Percentiles rank a stretch among this genome's conserved stretches.
Conservation (phyloP, 1,139 yeast species). For the Nakaseomyces nivariensis region DNA sequence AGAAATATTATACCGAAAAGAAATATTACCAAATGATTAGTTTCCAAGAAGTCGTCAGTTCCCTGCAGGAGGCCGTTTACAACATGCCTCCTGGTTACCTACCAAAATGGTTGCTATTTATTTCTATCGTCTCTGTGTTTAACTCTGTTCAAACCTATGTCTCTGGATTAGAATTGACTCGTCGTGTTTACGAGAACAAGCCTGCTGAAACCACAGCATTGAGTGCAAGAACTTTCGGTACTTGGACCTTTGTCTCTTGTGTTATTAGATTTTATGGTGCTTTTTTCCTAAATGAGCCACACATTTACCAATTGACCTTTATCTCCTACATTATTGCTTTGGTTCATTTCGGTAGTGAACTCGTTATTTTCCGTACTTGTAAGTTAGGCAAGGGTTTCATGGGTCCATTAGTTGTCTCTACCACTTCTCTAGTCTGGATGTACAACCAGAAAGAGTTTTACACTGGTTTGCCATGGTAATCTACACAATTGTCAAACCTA, state of each 20-base stretch:
- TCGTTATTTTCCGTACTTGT: conserved; percentile 70
- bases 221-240: conserved; percentile 92
- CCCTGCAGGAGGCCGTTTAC: conserved; percentile 16
- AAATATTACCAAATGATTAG: conserved; percentile 10
- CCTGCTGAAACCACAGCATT: conserved; percentile 62
- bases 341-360: conserved; percentile 73
- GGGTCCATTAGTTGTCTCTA: conserved; percentile 74
- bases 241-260: conserved; percentile 89
- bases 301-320: conserved; percentile 67
- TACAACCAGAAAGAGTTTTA: conserved; percentile 46
- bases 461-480: conserved; percentile 27
- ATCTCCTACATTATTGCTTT: conserved; percentile 81
- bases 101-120: conserved; percentile 65
- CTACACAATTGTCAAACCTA: neutral
- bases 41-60: conserved; percentile 19
- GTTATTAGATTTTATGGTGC: conserved; percentile 84
- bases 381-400: conserved; percentile 77
- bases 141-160: conserved; percentile 84
- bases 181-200: conserved; percentile 63
- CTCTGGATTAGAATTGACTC: conserved; percentile 62
- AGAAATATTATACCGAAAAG: neutral
- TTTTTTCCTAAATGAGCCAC: conserved; percentile 54
- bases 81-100: conserved; percentile 32
- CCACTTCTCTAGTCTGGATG: conserved; percentile 54
- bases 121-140: conserved; percentile 81